Conservation (phyloP, 2,329 filamentous ascomycete species). For the Fusarium mangiferae region DNA sequence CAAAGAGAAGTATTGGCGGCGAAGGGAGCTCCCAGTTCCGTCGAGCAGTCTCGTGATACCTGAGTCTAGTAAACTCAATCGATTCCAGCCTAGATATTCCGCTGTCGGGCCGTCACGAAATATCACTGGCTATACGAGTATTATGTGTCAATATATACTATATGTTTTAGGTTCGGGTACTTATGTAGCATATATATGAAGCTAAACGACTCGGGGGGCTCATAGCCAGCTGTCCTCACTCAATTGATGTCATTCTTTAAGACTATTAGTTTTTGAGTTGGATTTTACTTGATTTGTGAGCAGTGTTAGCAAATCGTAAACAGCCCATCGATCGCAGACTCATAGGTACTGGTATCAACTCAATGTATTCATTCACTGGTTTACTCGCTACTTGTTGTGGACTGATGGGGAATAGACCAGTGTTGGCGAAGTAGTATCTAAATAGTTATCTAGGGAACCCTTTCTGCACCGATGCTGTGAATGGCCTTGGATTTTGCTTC, state of each 20-base stretch:
- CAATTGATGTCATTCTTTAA: background rate
- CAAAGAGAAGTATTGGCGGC: conserved; percentile 38
- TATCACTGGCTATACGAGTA: background rate
- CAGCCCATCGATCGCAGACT: background rate
- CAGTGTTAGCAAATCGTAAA: background rate
- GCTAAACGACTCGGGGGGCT: background rate
- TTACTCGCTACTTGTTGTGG: background rate
- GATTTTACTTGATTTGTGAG: too few relatives aligned
- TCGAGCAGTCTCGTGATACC: background rate
- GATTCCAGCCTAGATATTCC: background rate
- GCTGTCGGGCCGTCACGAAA: background rate
- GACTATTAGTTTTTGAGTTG: too few relatives aligned
- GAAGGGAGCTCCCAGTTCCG: conserved; percentile 25
- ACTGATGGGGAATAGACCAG: background rate
- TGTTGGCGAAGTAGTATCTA: background rate
- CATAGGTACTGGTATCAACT: background rate
- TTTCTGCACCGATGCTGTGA: background rate
- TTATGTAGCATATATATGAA: background rate
- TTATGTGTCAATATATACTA: background rate
- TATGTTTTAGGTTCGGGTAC: background rate
- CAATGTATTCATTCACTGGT: background rate
- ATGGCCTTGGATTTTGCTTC: too few relatives aligned
- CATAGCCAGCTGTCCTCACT: background rate
- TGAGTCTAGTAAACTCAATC: background rate
- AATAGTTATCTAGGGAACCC: too few relatives aligned